Conservation (phyloP, 2,329 filamentous ascomycete genomes). For the Lasiodiplodia hormozganensis region DNA sequence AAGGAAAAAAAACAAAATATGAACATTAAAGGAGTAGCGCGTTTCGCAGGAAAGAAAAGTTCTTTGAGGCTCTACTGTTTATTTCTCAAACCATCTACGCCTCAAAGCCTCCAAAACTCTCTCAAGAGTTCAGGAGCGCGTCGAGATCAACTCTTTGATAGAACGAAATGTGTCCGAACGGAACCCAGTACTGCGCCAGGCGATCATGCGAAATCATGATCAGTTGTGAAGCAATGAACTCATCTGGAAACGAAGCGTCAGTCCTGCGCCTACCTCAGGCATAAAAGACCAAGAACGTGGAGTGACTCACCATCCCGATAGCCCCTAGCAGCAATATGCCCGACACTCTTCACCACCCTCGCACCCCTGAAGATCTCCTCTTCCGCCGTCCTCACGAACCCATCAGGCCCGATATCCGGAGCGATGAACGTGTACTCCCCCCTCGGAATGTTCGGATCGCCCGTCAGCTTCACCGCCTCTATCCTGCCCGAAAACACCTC, state of each 20-base stretch:
- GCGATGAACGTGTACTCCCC: conserved; percentile 84
- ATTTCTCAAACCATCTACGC: neutral
- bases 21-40: neutral
- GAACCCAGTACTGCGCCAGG: conserved; percentile 83
- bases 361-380: conserved; percentile 76
- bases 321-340: conserved; percentile 77
- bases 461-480: conserved; percentile 88
- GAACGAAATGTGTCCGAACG: conserved; percentile 57
- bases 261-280: neutral
- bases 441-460: conserved; percentile 86
- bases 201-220: conserved; percentile 79
- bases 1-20: neutral
- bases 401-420: conserved; percentile 74
- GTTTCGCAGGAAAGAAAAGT: neutral
- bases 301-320: conserved; percentile 72
- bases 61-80: neutral
- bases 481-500: conserved; percentile 69
- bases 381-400: conserved; percentile 68
- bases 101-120: neutral
- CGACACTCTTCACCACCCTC: conserved; percentile 74
- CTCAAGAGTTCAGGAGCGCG: conserved; percentile 36
- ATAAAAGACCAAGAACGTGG: neutral
- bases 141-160: conserved; percentile 57
- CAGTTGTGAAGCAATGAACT: conserved; percentile 76
- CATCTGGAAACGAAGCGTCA: conserved; percentile 59